Evolutionary conservation across 495 filamentous ascomycete species (phyloP), one percentile per base, ranked within the genome.

Genomic region (Penicillium manginii): DNA sequence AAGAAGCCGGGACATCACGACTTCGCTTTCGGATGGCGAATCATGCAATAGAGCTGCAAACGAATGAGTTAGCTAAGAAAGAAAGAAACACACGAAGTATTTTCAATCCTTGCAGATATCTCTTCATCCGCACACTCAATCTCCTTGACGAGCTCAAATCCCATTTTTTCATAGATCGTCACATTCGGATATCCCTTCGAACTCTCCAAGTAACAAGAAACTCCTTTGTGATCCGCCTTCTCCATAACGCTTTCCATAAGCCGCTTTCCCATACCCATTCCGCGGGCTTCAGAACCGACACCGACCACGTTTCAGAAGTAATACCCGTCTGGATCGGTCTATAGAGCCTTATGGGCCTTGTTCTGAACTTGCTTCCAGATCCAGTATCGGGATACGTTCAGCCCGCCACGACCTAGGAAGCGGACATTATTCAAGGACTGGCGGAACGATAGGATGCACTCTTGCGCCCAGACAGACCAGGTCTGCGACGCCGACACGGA

Each of bases 271-370:
- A 89, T 75, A 0, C 87, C 86, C 66, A 73, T 81, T 2, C 83
- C 82, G 59, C 87, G 84, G 57, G 76, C 78, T 46, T 80, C 75
- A 2, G 84, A 81, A 22, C 79, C 68, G n/a, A 89, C 86, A 2
- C 84, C 84, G 55, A 90, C 78, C 50, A 89, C 84, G 66, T 88
- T 90, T 58, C 86, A 84, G 59, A 89, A 90, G 59, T 88, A 89
- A 64, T 90, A 90, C 0, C 87, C 87, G 0, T 68, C 64, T 3
- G 78, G 70, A 42, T 74, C 65, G 11, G 54, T 64, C 73, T 77
- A 80, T 14, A 76, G 55, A 7, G 57, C 49, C 0, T 72, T 63
- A 39, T 80, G 70, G 4, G 79, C 69, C 11, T 71, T 60, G 37
- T 71, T 62, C 63, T 81, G 80, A 7, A 72, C 57, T 12, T 70